phyloP scores from a whole-genome alignment of 345 rosid species.

The Murraya paniculata region DNA sequence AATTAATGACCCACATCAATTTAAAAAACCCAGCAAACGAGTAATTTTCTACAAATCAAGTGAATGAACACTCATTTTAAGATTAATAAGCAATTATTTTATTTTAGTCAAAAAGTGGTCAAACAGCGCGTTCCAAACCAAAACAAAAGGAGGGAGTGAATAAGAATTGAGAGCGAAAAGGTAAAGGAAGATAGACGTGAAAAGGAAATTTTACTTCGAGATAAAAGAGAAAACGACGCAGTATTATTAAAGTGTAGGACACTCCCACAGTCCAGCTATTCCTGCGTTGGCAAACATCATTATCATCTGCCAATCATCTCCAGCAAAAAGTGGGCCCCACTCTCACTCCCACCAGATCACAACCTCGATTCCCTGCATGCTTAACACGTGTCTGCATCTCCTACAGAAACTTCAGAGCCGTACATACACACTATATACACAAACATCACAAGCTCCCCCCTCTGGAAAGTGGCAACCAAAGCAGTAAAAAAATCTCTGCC shows the following conservation, averaged over 20 bases:
- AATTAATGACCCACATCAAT: background rate
- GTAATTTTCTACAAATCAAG: too few relatives aligned
- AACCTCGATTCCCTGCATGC: slow-evolving; percentile 26
- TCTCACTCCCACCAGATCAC: background rate
- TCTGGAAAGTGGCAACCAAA: background rate
- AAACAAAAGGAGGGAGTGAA: background rate
- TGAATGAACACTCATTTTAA: background rate
- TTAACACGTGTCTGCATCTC: slow-evolving; percentile 24
- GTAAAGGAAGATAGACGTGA: background rate
- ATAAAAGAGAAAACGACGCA: slow-evolving; percentile 13
- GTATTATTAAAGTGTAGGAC: background rate
- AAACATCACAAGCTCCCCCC: background rate
- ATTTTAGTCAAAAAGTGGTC: slow-evolving; percentile 10
- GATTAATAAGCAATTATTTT: background rate
- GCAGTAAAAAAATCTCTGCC: background rate
- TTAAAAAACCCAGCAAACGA: background rate
- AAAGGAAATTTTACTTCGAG: background rate
- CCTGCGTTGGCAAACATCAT: slow-evolving; percentile 36
- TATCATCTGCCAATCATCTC: slow-evolving; percentile 26
- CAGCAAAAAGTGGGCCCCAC: slow-evolving; percentile 17
- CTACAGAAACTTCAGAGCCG: background rate
- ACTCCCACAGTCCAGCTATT: slow-evolving; percentile 28
- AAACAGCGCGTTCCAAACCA: background rate
- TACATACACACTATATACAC: background rate
- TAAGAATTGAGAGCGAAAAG: background rate